Evolutionary conservation across 2,329 filamentous ascomycete genomes (phyloP), one percentile per base, ranked within the genome.

Genomic region (Monosporascus sp.): DNA sequence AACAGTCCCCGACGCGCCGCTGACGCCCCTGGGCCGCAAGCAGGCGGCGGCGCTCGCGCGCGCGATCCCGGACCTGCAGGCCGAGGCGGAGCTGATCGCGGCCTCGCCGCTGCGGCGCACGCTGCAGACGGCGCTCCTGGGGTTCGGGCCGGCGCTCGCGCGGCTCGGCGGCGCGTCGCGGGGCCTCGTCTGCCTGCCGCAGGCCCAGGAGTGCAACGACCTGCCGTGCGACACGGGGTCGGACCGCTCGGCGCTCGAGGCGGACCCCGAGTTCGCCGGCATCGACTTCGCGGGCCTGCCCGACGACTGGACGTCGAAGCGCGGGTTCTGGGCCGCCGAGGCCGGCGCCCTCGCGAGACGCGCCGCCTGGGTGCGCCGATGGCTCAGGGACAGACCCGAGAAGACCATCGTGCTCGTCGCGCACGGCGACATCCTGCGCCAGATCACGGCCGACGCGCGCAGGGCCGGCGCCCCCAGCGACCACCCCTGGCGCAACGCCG

Each of bases 171-270:
- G 62, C 17, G 40, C 51, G 7, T 38, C 31, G 9, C 31, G 49
- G 22, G 51, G 40, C 15, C 62, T 69, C 45, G 55, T 65, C 44
- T 53, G 58, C 11, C 52, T 70, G 7, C 63, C 67, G 1, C 58
- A 66, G 46, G 62, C 68, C 9, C 69, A 71, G 43, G 68, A 70
- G 51, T 61, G 60, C 45, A 64, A 63, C 38, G 51, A 48, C 5
- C 43, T 61, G 43, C 63, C 64, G 14, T 70, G 68, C 57, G 67
- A 70, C 59, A 68, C 67, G 40, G 68, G 68, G 5, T 64, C 60
- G 15, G n/a, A 53, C 9, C 58, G 58, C 15, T 58, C 55, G 18
- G 51, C 43, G 28, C 58, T 68, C 6, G 61, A 64, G 51, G 53
- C 55, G n/a, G 62, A 66, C 47, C 57, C 61, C 8, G 58, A 59